Base-by-base conservation (phyloP, 2,329 filamentous ascomycete species). In the Fusarium austroafricanum region DNA sequence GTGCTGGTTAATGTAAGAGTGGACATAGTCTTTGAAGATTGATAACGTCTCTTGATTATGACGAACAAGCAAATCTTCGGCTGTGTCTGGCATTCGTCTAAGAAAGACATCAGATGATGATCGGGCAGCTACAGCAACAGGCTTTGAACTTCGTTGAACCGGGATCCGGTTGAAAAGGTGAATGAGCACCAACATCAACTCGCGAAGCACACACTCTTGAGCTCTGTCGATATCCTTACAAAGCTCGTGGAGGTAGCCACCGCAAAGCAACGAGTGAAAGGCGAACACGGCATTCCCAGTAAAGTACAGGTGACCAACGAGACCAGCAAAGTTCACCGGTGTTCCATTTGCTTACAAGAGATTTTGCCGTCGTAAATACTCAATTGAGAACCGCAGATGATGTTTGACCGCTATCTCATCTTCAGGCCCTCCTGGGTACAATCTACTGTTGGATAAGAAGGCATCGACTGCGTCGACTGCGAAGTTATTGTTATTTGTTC, bases 331-430 rank as follows among this genome's bases (percentile, higher is more conserved):
- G 74, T 94, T 92, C 14, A 94, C 78, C 0, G 92, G 91, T 2
- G 77, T 80, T 44, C 92, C 92, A 2, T 79, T 75, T 0, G 80
- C 76, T 5, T 86, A 87, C 10, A 95, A 81, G 0, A 95, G 84
- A 42, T 86, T 82, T 69, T 93, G 89, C 35, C 90, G 83, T 20
- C 91, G 85, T 1, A 95, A 83, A 70, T 93, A 95, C 67, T 95
- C 92, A 43, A 95, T 91, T 0, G 91, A 94, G 76, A 95, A 95
- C 5, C 92, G 86, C 9, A 95, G 77, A 73, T 94, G 91, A 74
- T 95, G 92, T 51, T 91, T 84, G 2, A 93, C 87, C 3, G 91
- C 87, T 75, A 90, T 86, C 71, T 89, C 89, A 50, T 88, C 87
- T 40, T 88, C 87, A 3, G 88, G 83, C 0, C 91, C 90, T 43